Evolutionary conservation across 2,329 filamentous ascomycete species (phyloP).

Genomic region (Aureobasidium pullulans): DNA sequence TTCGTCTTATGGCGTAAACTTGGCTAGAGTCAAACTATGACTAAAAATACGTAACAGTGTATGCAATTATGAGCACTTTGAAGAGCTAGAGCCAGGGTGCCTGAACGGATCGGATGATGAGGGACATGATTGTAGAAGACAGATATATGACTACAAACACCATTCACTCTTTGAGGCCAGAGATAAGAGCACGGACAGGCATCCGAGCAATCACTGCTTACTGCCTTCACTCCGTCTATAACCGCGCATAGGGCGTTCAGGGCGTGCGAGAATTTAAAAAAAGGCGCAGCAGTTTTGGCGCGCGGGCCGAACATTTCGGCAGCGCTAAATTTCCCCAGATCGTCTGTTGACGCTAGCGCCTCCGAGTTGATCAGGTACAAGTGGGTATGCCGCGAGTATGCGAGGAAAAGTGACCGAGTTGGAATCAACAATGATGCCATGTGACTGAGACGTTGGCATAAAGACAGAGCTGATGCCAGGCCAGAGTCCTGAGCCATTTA

Average conservation of each 20-base stretch:
- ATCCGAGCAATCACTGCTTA: not conserved
- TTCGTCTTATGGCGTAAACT: constrained; percentile 1
- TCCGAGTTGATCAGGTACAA: constrained; percentile 8
- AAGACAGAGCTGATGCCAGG: constrained; percentile 1
- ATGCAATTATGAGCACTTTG: not conserved
- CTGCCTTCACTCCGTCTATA: not conserved
- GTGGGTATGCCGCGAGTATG: constrained; percentile 13
- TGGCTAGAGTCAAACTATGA: constrained; percentile 10
- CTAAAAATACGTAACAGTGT: constrained; percentile 13
- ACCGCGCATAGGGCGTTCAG: not conserved
- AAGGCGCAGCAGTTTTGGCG: constrained; percentile 9
- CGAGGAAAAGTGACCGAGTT: constrained; percentile 1
- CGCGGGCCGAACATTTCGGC: constrained; percentile 9
- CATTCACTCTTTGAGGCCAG: not conserved
- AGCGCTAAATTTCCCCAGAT: constrained; percentile 13
- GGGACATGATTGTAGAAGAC: not conserved
- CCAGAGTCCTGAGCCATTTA: constrained; percentile 10
- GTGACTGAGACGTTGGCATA: constrained; percentile 11
- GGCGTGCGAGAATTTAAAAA: not conserved
- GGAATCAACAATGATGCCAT: constrained; percentile 10
- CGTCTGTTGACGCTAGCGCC: constrained; percentile 2
- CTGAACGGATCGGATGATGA: not conserved
- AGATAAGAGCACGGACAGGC: not conserved
- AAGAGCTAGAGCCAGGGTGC: not conserved
- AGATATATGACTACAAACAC: not conserved